Evolutionary conservation across 352 stramenopile species (phyloP).

Genomic region (Globisporangium mamillatum): DNA sequence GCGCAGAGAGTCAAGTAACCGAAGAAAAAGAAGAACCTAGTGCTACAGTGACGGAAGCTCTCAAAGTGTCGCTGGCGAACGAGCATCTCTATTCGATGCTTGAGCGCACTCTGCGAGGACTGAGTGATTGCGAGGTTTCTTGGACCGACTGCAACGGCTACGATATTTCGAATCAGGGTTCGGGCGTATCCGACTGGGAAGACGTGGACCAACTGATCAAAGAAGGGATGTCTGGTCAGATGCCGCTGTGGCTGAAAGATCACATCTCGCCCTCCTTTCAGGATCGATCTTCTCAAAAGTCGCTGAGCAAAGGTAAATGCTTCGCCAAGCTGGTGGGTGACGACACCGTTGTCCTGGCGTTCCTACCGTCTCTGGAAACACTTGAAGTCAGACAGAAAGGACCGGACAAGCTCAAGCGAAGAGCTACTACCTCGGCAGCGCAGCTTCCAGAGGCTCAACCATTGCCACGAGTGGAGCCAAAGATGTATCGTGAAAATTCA

Average conservation of each 20-base stretch:
- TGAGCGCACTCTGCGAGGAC: conserved; percentile 61
- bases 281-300: conserved; percentile 27
- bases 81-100: conserved; percentile 87
- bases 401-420: conserved; percentile 6
- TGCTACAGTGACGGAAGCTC: not conserved
- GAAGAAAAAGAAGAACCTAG: not conserved
- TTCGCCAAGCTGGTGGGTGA: conserved; percentile 82
- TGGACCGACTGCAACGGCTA: conserved; percentile 79
- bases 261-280: conserved; percentile 43
- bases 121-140: conserved; percentile 84
- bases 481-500: conserved; percentile 1
- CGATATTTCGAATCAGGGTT: conserved; percentile 20
- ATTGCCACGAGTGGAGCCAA: conserved; percentile 8
- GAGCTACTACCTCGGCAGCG: conserved; percentile 4
- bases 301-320: conserved; percentile 75
- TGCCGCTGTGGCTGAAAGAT: conserved; percentile 74
- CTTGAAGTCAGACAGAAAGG: conserved; percentile 44
- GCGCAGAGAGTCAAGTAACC: conserved; percentile 9
- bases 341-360: conserved; percentile 70
- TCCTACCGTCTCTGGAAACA: conserved; percentile 67
- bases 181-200: conserved; percentile 13
- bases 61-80: conserved; percentile 60
- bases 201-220: conserved; percentile 40
- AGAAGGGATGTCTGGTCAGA: conserved; percentile 47
- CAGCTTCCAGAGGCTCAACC: conserved; percentile 5